These are phyloP conservation scores for Colletotrichum lindemuthianum DNA, from an alignment of 2,329 filamentous ascomycete species.

Conservation along the genomic window DNA sequence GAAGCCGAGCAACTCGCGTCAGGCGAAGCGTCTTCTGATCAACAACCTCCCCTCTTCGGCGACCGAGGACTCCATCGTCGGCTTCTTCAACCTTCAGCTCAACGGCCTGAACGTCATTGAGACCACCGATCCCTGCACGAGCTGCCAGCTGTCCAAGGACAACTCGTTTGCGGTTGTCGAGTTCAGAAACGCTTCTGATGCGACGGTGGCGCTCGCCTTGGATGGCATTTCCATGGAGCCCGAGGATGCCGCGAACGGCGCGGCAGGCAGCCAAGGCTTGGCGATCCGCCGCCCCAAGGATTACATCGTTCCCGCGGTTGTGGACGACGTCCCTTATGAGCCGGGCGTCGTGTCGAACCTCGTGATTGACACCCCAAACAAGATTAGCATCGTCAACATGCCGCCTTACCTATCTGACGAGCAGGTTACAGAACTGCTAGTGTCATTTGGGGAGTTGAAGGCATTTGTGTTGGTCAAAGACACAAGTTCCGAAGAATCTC, in stretches of 20 bases:
- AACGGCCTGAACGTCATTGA: constrained; percentile 96
- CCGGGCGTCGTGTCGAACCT: constrained; percentile 80
- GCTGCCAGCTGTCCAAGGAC: constrained; percentile 84
- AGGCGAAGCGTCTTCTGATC: constrained; percentile 90
- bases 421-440: constrained; percentile 88
- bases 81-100: constrained; percentile 96
- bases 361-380: constrained; percentile 93
- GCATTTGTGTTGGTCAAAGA: constrained; percentile 93
- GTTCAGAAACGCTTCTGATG: constrained; percentile 87
- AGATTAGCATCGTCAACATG: constrained; percentile 92
- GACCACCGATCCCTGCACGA: constrained; percentile 83
- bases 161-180: constrained; percentile 86
- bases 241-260: constrained; percentile 67
- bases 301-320: constrained; percentile 89
- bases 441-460: constrained; percentile 92
- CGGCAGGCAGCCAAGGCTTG: constrained; percentile 65
- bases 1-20: constrained; percentile 91
- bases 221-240: constrained; percentile 91
- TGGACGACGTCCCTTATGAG: constrained; percentile 78
- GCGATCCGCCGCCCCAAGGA: constrained; percentile 91
- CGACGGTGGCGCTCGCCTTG: constrained; percentile 89
- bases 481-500: constrained; percentile 82
- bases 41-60: constrained; percentile 80
- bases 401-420: constrained; percentile 89
- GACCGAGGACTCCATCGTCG: constrained; percentile 79